These are phyloP conservation scores for Colletotrichum sansevieriae DNA, from an alignment of 2,329 filamentous ascomycete species.

Conservation along the genomic window DNA sequence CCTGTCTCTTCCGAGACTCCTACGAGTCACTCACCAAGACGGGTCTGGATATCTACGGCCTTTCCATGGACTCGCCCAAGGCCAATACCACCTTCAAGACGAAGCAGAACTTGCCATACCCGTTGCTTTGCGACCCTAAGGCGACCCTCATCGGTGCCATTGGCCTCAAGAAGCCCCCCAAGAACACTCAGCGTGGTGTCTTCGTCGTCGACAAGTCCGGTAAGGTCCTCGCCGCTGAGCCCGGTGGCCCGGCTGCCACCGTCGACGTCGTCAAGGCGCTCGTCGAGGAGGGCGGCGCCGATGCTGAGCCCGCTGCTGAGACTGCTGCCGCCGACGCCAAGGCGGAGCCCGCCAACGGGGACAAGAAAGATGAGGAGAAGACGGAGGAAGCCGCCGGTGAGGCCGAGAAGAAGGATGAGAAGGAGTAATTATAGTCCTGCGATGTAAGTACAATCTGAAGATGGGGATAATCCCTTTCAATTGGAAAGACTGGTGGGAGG, in stretches of 20 bases:
- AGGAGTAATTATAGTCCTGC: slow-evolving; percentile 33
- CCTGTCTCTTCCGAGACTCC: slow-evolving; percentile 90
- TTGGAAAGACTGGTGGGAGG: background rate
- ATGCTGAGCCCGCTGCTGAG: slow-evolving; percentile 57
- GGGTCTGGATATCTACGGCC: slow-evolving; percentile 89
- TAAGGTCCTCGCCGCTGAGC: slow-evolving; percentile 80
- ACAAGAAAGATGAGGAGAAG: slow-evolving; percentile 44
- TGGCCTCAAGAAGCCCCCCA: slow-evolving; percentile 88
- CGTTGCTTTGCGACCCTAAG: slow-evolving; percentile 85
- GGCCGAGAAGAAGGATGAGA: slow-evolving; percentile 35
- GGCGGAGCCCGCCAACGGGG: slow-evolving; percentile 48
- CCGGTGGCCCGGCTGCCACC: slow-evolving; percentile 83
- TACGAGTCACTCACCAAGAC: slow-evolving; percentile 81
- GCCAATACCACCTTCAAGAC: slow-evolving; percentile 93
- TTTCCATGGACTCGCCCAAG: slow-evolving; percentile 89
- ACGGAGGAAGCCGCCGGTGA: slow-evolving; percentile 42
- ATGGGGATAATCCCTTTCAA: background rate
- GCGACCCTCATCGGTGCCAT: slow-evolving; percentile 84
- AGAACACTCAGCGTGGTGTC: slow-evolving; percentile 86
- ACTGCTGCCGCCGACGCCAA: slow-evolving; percentile 43
- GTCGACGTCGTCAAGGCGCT: slow-evolving; percentile 81
- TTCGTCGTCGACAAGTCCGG: slow-evolving; percentile 88
- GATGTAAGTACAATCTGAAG: slow-evolving; percentile 26
- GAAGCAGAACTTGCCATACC: slow-evolving; percentile 90
- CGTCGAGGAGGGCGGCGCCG: slow-evolving; percentile 58